These are phyloP conservation scores for Gossypium longicalyx DNA, from an alignment of 345 rosid genomes.

Conservation along the genomic window DNA sequence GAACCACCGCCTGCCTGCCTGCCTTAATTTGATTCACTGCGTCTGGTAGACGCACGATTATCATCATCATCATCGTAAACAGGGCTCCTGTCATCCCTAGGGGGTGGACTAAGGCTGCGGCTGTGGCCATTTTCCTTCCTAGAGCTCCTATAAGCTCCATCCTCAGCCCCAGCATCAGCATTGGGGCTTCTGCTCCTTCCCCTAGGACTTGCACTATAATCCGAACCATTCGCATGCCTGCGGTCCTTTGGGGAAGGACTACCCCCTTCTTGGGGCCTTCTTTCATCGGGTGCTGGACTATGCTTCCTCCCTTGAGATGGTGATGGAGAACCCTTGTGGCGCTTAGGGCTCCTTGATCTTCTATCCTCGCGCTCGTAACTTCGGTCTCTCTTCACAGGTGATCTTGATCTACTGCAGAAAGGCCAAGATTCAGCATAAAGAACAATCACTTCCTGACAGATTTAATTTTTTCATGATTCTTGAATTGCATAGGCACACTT, in stretches of 20 bases:
- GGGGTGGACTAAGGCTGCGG: constrained; percentile 37
- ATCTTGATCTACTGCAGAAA: constrained; percentile 53
- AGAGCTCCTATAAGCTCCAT: constrained; percentile 41
- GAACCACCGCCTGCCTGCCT: not conserved
- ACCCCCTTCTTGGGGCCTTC: constrained; percentile 25
- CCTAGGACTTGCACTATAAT: constrained; percentile 40
- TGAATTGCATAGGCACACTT: not conserved
- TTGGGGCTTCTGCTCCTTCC: constrained; percentile 48
- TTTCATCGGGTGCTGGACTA: constrained; percentile 41
- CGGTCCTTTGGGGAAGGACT: constrained; percentile 35
- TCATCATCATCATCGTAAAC: constrained; percentile 19
- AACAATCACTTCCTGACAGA: not conserved
- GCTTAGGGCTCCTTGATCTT: constrained; percentile 39
- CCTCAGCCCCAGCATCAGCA: constrained; percentile 28
- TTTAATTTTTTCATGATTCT: not conserved
- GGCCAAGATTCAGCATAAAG: not conserved
- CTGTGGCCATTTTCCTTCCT: constrained; percentile 47
- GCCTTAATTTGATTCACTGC: constrained; percentile 17
- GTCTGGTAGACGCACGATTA: constrained; percentile 9
- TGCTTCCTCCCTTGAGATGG: constrained; percentile 43
- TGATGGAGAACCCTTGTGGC: constrained; percentile 23
- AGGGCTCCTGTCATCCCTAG: constrained; percentile 22
- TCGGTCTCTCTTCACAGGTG: constrained; percentile 55
- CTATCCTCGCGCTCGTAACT: constrained; percentile 34
- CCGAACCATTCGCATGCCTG: constrained; percentile 37